Conservation (phyloP, 139 green algal species). For the Diplosphaera chodatii region DNA sequence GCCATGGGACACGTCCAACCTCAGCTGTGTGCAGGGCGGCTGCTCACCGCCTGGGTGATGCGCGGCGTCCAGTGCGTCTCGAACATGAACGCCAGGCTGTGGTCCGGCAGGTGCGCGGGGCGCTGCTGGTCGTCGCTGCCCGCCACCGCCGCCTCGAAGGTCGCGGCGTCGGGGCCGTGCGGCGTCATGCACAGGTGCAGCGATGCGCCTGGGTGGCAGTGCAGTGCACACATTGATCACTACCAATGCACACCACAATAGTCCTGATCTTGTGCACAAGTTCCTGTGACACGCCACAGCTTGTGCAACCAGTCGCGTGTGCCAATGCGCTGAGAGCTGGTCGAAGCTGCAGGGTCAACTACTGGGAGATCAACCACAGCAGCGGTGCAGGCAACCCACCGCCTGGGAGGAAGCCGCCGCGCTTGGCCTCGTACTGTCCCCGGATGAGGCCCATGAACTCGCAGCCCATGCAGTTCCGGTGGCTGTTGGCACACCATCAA, state of each 20-base stretch:
- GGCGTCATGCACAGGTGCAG: slow-evolving; percentile 88
- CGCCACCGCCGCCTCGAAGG: slow-evolving; percentile 62
- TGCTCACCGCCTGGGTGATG: slow-evolving; percentile 41
- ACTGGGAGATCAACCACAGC: too few relatives aligned
- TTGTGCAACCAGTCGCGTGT: too few relatives aligned
- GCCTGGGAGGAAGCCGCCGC: slow-evolving; percentile 74
- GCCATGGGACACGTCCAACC: too few relatives aligned
- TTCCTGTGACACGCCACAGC: too few relatives aligned
- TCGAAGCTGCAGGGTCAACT: too few relatives aligned
- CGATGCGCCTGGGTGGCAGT: slow-evolving; percentile 38
- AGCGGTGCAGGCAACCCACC: slow-evolving; percentile 5
- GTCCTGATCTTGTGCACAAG: too few relatives aligned
- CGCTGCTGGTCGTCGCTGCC: slow-evolving; percentile 23
- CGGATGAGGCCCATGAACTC: slow-evolving; percentile 97
- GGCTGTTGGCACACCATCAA: too few relatives aligned
- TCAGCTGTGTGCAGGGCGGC: too few relatives aligned
- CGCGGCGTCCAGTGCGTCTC: slow-evolving; percentile 65
- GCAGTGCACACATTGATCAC: too few relatives aligned
- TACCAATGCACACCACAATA: too few relatives aligned
- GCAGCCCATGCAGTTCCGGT: background rate
- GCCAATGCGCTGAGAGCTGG: too few relatives aligned
- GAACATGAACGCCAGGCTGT: slow-evolving; percentile 90
- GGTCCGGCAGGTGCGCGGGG: slow-evolving; percentile 41
- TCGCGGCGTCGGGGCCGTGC: slow-evolving; percentile 81
- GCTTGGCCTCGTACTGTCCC: slow-evolving; percentile 81